A percentile compares a stretch with the other conserved stretches of the same genome.
Conservation (phyloP, 179 eudicot species). For the Corrigiola litoralis region DNA sequence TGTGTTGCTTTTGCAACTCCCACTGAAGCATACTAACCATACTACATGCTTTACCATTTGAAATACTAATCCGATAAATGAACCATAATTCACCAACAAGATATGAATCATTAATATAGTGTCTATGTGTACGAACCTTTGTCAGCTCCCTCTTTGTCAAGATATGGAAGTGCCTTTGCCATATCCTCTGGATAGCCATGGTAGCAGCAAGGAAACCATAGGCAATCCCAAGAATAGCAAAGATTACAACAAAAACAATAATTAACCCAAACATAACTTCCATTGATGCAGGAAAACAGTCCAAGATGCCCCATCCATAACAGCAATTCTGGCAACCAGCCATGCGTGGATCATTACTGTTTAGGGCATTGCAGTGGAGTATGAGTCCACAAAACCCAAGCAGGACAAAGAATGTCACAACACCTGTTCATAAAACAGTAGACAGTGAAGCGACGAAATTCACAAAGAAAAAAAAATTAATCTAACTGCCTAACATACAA, state of each 20-base stretch:
- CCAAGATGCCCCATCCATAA: conserved; percentile 87
- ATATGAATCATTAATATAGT: neutral
- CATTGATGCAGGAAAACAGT: conserved; percentile 80
- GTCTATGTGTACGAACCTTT: conserved; percentile 40
- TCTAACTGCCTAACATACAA: no score
- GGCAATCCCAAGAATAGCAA: conserved; percentile 83
- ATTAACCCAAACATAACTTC: conserved; percentile 81
- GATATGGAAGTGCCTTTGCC: conserved; percentile 97
- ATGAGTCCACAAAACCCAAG: conserved; percentile 77
- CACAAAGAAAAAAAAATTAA: neutral
- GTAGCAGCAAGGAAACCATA: conserved; percentile 89
- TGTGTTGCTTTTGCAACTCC: no score
- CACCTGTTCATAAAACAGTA: conserved; percentile 41
- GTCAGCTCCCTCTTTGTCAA: conserved; percentile 90
- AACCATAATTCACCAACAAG: neutral
- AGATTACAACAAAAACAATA: conserved; percentile 63
- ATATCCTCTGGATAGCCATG: conserved; percentile 83
- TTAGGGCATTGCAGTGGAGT: conserved; percentile 66
- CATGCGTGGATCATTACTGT: conserved; percentile 58
- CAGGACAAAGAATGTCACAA: conserved; percentile 69
- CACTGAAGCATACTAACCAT: no score
- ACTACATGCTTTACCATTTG: no score
- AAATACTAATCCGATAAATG: neutral
- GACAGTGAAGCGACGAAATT: neutral
- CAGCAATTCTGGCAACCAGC: conserved; percentile 92